Percentiles rank a stretch among this genome's conserved stretches.
Conservation (phyloP, 1,284 basidiomycete species). For the Acaromyces ingoldii region DNA sequence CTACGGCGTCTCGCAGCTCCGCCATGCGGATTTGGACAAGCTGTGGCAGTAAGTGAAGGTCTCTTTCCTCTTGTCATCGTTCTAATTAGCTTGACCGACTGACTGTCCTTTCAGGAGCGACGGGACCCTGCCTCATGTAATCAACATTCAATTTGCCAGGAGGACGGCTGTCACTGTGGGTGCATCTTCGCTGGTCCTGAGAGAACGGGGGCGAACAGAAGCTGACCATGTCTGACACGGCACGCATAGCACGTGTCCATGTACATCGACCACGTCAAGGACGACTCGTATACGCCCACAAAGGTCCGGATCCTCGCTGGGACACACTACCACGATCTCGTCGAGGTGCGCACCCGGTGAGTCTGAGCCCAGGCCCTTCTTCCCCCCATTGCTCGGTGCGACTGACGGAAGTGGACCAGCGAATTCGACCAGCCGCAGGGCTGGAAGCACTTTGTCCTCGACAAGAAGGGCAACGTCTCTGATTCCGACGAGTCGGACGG, state of each 20-base stretch:
- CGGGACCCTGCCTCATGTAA: constrained; percentile 92
- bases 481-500: constrained; percentile 63
- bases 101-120: constrained; percentile 67
- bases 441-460: constrained; percentile 87
- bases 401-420: constrained; percentile 59
- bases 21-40: constrained; percentile 80
- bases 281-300: constrained; percentile 96
- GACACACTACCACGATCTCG: constrained; percentile 82
- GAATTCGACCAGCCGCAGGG: constrained; percentile 85
- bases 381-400: background rate
- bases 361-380: constrained; percentile 6
- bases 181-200: too few relatives aligned
- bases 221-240: background rate
- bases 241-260: constrained; percentile 76
- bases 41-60: constrained; percentile 85
- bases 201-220: too few relatives aligned
- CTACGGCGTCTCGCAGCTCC: constrained; percentile 85
- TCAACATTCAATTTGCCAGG: constrained; percentile 86
- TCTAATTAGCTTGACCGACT: constrained; percentile 4
- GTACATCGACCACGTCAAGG: constrained; percentile 75
- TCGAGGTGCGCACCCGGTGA: constrained; percentile 60
- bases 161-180: constrained; percentile 81
- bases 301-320: constrained; percentile 85
- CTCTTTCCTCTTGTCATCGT: background rate
- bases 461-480: constrained; percentile 44